Base-by-base conservation (phyloP, 495 filamentous ascomycete genomes). In the Aspergillus steynii region DNA sequence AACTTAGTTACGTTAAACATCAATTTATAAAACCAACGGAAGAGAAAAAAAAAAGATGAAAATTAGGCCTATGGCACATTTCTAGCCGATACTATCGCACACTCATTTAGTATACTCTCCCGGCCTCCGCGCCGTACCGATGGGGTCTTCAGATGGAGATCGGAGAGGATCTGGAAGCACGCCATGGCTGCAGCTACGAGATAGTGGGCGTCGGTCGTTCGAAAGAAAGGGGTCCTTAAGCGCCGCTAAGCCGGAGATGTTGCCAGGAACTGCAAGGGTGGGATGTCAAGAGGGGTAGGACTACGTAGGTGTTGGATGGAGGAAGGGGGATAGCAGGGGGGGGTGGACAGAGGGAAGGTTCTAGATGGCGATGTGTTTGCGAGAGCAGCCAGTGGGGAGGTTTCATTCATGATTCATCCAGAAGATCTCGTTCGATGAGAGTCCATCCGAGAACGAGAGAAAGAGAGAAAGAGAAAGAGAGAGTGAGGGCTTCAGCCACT, bases 101-200 rank as follows among this genome's bases (percentile, higher is more conserved):
- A 27, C 31, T 46, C 49, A 57, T 27, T 57, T 15, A 10, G 55
- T 57, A 49, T 57, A 57, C 42, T 57, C 25, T 45, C 93, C 94
- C 82, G 97, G 93, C 71, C 20, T 20, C 20, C 20, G 20, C 20
- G 20, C 20, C 20, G 20, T 20, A 20, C 20, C 20, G 20, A 20
- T 20, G 75, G 71, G 10, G 59, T 69, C 59, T 88, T 82, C 0
- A 87, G 68, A 61, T 87, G 85, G 3, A 87, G 74, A 66, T 88
- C 85, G 0, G 84, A 87, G 29, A 84, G 54, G 29, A 86, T 79
- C 60, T 87, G 85, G 54, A 87, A 59, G 47, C 45, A 37, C 46
- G 59, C 62, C 68, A 70, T 69, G 29, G 31, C 29, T 29, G 27
- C 51, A 29, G 10, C 51, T 27, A 31, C 20, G 20, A 20, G 20